These are phyloP conservation scores for Fusarium buharicum DNA, from an alignment of 2,329 filamentous ascomycete species.

Conservation along the genomic window DNA sequence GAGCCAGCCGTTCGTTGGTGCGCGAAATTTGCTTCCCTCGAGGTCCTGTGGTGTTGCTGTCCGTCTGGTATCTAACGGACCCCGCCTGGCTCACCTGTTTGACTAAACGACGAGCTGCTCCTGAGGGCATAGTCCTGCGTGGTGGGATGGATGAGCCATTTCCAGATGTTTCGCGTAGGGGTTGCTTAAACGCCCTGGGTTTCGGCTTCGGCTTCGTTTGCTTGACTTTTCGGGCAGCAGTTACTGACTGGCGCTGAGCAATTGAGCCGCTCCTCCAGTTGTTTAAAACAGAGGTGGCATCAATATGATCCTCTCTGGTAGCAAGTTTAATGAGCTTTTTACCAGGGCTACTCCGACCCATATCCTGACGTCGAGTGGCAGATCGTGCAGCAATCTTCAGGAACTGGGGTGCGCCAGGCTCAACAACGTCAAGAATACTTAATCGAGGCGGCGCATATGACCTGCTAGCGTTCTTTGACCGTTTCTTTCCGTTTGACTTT, in stretches of 20 bases:
- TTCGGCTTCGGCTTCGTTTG: constrained; percentile 17
- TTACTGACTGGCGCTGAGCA: constrained; percentile 53
- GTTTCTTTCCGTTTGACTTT: constrained; percentile 16
- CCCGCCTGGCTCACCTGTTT: constrained; percentile 45
- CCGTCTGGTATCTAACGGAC: constrained; percentile 42
- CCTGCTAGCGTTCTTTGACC: constrained; percentile 9
- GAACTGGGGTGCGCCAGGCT: constrained; percentile 64
- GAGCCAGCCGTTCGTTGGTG: constrained; percentile 5
- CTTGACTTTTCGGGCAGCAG: constrained; percentile 38
- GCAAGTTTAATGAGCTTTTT: constrained; percentile 70
- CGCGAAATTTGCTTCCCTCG: constrained; percentile 8
- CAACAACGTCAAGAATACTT: constrained; percentile 70
- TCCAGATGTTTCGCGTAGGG: constrained; percentile 39
- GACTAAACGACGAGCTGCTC: constrained; percentile 44
- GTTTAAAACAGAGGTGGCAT: constrained; percentile 63
- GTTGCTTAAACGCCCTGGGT: constrained; percentile 18
- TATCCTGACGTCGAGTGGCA: constrained; percentile 57
- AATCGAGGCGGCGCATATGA: constrained; percentile 56
- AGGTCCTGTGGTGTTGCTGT: neutral
- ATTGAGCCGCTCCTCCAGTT: constrained; percentile 68
- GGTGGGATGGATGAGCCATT: constrained; percentile 32
- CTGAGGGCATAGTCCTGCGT: constrained; percentile 1
- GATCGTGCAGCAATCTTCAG: constrained; percentile 70
- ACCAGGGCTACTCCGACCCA: constrained; percentile 65
- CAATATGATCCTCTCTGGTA: constrained; percentile 68